Conservation (phyloP, 805 yeast genomes). For the Candida easanensis region DNA sequence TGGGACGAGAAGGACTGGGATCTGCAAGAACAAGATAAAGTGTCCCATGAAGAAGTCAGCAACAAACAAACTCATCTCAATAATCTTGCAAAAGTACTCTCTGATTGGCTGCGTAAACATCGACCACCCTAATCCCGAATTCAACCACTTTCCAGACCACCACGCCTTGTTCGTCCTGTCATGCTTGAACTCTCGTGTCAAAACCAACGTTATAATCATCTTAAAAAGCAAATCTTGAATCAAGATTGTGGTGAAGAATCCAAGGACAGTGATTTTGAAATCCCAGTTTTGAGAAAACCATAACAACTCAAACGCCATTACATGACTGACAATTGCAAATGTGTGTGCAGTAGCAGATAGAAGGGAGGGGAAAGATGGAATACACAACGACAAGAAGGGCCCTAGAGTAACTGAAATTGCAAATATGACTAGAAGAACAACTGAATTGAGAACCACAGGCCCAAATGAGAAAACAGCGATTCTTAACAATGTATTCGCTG, state of each 20-base stretch:
- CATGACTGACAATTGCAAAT: conserved; percentile 45
- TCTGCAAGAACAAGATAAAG: conserved; percentile 45
- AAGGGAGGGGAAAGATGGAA: conserved; percentile 43
- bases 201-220: conserved; percentile 38
- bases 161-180: conserved; percentile 57
- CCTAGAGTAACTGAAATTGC: conserved; percentile 44
- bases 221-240: conserved; percentile 53
- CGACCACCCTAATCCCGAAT: conserved; percentile 53
- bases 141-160: conserved; percentile 71
- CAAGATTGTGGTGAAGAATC: conserved; percentile 43
- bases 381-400: conserved; percentile 41
- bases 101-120: conserved; percentile 54
- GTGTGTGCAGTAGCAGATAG: conserved; percentile 50
- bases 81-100: conserved; percentile 54
- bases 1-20: conserved; percentile 55
- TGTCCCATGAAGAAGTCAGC: conserved; percentile 55
- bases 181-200: conserved; percentile 55
- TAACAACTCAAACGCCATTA: conserved; percentile 48
- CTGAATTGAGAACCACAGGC: conserved; percentile 46
- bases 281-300: conserved; percentile 59
- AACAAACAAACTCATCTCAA: conserved; percentile 56
- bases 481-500: conserved; percentile 43
- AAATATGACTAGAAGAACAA: conserved; percentile 37
- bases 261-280: conserved; percentile 50
- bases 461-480: conserved; percentile 41